A percentile compares a stretch with the other conserved stretches of the same genome.
These are phyloP conservation scores for Hypoxylon fuscum DNA, from an alignment of 495 filamentous ascomycete genomes.

Conservation along the genomic window DNA sequence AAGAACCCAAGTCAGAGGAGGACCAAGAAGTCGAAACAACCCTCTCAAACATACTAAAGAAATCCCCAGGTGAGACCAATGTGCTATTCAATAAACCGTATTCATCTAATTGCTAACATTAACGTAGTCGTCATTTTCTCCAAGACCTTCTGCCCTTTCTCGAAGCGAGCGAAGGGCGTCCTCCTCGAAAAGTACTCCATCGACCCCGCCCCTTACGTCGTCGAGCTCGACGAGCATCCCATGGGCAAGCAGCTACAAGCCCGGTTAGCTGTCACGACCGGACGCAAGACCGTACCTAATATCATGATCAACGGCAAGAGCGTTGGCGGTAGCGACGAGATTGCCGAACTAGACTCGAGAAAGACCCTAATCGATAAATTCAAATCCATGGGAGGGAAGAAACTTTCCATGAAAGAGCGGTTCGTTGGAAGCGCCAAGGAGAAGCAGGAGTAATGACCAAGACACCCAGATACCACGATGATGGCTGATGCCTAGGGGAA, in stretches of 20 bases:
- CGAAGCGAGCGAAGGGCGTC: slow-evolving; percentile 80
- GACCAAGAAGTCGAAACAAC: slow-evolving; percentile 67
- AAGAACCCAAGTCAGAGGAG: slow-evolving; percentile 62
- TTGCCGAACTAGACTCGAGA: slow-evolving; percentile 74
- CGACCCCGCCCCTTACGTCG: slow-evolving; percentile 81
- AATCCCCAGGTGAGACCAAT: slow-evolving; percentile 72
- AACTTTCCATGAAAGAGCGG: slow-evolving; percentile 60
- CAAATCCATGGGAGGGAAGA: slow-evolving; percentile 74
- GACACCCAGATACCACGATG: slow-evolving; percentile 2
- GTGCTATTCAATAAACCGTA: not conserved
- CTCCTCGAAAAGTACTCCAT: slow-evolving; percentile 85
- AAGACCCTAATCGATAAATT: slow-evolving; percentile 77
- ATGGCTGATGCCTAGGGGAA: slow-evolving; percentile 5
- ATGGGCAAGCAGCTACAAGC: slow-evolving; percentile 76
- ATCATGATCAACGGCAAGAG: slow-evolving; percentile 86
- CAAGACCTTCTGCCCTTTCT: slow-evolving; percentile 90
- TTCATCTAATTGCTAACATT: slow-evolving; percentile 22
- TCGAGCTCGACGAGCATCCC: slow-evolving; percentile 87
- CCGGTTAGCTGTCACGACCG: slow-evolving; percentile 73
- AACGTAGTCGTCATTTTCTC: slow-evolving; percentile 90
- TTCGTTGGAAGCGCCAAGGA: slow-evolving; percentile 43
- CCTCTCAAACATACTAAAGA: slow-evolving; percentile 80
- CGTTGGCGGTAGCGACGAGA: slow-evolving; percentile 90
- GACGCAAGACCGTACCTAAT: slow-evolving; percentile 88
- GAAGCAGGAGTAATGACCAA: slow-evolving; percentile 24